phyloP scores from a whole-genome alignment of 192 early-diverging fungal genomes.

The Phlyctochytrium bullatum region DNA sequence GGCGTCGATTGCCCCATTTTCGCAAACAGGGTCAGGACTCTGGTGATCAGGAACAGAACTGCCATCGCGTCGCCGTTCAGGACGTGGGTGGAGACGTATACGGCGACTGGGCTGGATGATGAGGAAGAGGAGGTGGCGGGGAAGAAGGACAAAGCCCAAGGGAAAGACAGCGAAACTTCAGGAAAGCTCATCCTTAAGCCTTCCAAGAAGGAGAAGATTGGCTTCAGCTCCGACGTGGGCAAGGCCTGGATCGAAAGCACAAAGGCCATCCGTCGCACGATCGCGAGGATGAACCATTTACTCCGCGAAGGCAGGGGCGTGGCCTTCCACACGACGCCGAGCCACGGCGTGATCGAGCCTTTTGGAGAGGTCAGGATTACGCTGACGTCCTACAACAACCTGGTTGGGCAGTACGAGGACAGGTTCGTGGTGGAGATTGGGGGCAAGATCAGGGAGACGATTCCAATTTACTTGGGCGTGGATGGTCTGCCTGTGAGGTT shows the following conservation, averaged over 20 bases:
- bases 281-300: constrained; percentile 40
- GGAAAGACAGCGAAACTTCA: no score
- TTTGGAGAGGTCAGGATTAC: constrained; percentile 41
- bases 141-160: constrained; percentile 1
- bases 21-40: constrained; percentile 27
- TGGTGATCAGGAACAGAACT: constrained; percentile 41
- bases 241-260: constrained; percentile 42
- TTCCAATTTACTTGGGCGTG: constrained; percentile 43
- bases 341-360: constrained; percentile 33
- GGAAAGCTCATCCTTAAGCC: constrained; percentile 23
- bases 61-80: constrained; percentile 38
- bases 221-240: constrained; percentile 47
- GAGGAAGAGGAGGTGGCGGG: constrained; percentile 20
- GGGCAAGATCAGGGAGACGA: constrained; percentile 17
- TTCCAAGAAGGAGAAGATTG: constrained; percentile 34
- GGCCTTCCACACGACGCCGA: constrained; percentile 45
- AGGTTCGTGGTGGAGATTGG: constrained; percentile 39
- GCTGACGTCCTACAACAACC: constrained; percentile 48
- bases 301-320: constrained; percentile 50
- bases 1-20: constrained; percentile 48
- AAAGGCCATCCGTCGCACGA: constrained; percentile 36
- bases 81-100: constrained; percentile 41
- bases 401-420: constrained; percentile 48
- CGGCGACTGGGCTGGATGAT: constrained; percentile 25
- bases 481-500: constrained; percentile 50